phyloP scores from a whole-genome alignment of 108 stramenopile genomes.

The Epithemia pelagica region DNA sequence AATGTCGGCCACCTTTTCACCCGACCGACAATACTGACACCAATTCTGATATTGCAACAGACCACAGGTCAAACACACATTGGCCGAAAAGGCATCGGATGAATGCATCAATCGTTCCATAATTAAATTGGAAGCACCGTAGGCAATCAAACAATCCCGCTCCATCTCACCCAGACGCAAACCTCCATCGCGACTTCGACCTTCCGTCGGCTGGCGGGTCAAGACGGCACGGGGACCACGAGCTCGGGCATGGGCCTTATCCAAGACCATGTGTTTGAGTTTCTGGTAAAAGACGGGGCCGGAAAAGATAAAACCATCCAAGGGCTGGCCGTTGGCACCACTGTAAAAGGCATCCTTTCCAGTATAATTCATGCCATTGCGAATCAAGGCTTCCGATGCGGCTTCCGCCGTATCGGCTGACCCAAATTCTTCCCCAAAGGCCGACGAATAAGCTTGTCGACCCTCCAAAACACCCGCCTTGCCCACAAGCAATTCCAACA shows the following conservation, averaged over 20 bases:
- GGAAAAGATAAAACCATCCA: slow-evolving; percentile 94
- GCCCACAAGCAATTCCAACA: slow-evolving; percentile 94
- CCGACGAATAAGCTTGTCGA: slow-evolving; percentile 91
- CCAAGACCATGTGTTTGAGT: slow-evolving; percentile 99
- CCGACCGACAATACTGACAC: slow-evolving; percentile 95
- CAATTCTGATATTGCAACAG: slow-evolving; percentile 91
- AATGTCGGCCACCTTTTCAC: slow-evolving; percentile 87
- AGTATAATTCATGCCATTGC: slow-evolving; percentile 92
- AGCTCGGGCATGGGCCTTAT: slow-evolving; percentile 99
- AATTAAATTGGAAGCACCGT: slow-evolving; percentile 98
- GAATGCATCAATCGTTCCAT: slow-evolving; percentile 99
- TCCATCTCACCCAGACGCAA: slow-evolving; percentile 97
- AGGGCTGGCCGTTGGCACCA: slow-evolving; percentile 90
- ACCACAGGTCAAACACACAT: slow-evolving; percentile 93
- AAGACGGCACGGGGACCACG: slow-evolving; percentile 96
- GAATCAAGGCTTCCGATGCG: slow-evolving; percentile 82
- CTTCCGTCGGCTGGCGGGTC: slow-evolving; percentile 99
- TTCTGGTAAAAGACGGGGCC: slow-evolving; percentile 99
- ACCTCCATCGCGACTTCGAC: slow-evolving; percentile 96
- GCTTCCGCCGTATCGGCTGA: slow-evolving; percentile 86
- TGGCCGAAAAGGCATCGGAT: slow-evolving; percentile 96
- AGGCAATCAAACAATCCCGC: slow-evolving; percentile 98
- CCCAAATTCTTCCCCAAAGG: slow-evolving; percentile 96
- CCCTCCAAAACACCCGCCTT: slow-evolving; percentile 93
- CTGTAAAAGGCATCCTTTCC: slow-evolving; percentile 96